A percentile compares a stretch with the other conserved stretches of the same genome.
These are phyloP conservation scores for Cardamine occulta DNA, from an alignment of 345 rosid genomes.

Conservation along the genomic window DNA sequence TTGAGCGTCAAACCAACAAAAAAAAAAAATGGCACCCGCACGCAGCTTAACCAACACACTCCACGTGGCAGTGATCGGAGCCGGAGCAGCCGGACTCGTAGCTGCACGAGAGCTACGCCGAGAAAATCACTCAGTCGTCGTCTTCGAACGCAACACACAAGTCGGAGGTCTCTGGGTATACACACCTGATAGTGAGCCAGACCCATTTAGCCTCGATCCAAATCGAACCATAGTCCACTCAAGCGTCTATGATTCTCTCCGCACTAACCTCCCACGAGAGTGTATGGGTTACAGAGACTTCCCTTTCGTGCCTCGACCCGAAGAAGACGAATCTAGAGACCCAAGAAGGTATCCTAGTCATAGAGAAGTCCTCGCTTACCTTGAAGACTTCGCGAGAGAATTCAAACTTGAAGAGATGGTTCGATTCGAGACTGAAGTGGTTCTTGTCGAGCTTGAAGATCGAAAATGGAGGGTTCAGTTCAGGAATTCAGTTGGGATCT, in stretches of 20 bases:
- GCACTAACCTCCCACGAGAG: conserved; percentile 88
- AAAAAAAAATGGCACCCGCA: conserved; percentile 33
- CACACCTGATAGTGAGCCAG: conserved; percentile 58
- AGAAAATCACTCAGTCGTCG: conserved; percentile 69
- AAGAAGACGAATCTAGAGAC: conserved; percentile 47
- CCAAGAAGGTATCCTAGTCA: conserved; percentile 79
- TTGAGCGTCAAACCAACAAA: background rate
- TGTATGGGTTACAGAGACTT: conserved; percentile 78
- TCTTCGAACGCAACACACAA: conserved; percentile 63
- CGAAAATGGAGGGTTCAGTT: conserved; percentile 64
- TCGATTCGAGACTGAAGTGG: conserved; percentile 66
- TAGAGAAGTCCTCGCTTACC: conserved; percentile 65
- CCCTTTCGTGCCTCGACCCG: conserved; percentile 58
- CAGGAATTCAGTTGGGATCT: conserved; percentile 20
- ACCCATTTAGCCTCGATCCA: conserved; percentile 72
- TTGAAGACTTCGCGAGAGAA: conserved; percentile 65
- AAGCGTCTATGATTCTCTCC: conserved; percentile 80
- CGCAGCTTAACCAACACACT: conserved; percentile 19
- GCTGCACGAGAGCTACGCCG: conserved; percentile 74
- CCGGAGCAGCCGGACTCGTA: conserved; percentile 82
- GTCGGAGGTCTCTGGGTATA: conserved; percentile 89
- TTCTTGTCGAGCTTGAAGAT: conserved; percentile 21
- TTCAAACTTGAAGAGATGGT: conserved; percentile 67
- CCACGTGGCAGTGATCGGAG: conserved; percentile 86
- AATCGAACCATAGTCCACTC: conserved; percentile 58